Percentiles rank a stretch among this genome's conserved stretches.
These are phyloP conservation scores for Lyophyllum semitale DNA, from an alignment of 768 basidiomycete species.

Conservation along the genomic window DNA sequence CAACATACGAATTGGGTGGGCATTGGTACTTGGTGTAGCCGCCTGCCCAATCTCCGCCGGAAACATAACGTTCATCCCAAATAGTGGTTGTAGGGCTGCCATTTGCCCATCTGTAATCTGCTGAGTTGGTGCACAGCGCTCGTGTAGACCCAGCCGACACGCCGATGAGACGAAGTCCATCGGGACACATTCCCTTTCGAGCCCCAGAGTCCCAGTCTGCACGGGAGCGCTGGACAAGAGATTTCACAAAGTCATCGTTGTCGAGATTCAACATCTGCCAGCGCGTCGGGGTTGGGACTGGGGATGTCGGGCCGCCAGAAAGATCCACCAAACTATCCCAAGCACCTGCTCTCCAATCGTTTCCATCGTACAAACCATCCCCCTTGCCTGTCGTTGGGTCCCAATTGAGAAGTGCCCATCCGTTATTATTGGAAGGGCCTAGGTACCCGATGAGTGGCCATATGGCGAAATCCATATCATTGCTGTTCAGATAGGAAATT, in stretches of 20 bases:
- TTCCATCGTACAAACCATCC: slow-evolving; percentile 16
- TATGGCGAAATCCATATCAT: slow-evolving; percentile 17
- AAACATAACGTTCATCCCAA: slow-evolving; percentile 10
- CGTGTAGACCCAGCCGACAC: slow-evolving; percentile 13
- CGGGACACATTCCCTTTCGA: slow-evolving; percentile 17
- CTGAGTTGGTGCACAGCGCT: slow-evolving; percentile 13
- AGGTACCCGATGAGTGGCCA: slow-evolving; percentile 18
- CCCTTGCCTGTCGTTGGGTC: slow-evolving; percentile 7
- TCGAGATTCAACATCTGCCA: slow-evolving; percentile 19
- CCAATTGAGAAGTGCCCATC: slow-evolving; percentile 19
- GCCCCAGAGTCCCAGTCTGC: slow-evolving; percentile 18
- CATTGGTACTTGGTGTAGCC: slow-evolving; percentile 19
- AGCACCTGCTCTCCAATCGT: slow-evolving; percentile 10
- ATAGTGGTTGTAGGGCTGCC: slow-evolving; percentile 14
- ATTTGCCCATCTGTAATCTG: slow-evolving; percentile 10
- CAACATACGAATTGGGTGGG: slow-evolving; percentile 11
- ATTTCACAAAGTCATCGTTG: slow-evolving; percentile 15
- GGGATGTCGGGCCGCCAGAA: neutral
- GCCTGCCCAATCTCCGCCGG: slow-evolving; percentile 13
- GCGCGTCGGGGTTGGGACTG: slow-evolving; percentile 6
- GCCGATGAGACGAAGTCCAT: slow-evolving; percentile 17
- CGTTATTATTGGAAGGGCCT: slow-evolving; percentile 11
- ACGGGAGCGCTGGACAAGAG: slow-evolving; percentile 7
- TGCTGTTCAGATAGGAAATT: slow-evolving; percentile 10
- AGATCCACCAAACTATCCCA: slow-evolving; percentile 12